Conservation (phyloP, 805 yeast genomes). For the Metschnikowia corniflorae region DNA sequence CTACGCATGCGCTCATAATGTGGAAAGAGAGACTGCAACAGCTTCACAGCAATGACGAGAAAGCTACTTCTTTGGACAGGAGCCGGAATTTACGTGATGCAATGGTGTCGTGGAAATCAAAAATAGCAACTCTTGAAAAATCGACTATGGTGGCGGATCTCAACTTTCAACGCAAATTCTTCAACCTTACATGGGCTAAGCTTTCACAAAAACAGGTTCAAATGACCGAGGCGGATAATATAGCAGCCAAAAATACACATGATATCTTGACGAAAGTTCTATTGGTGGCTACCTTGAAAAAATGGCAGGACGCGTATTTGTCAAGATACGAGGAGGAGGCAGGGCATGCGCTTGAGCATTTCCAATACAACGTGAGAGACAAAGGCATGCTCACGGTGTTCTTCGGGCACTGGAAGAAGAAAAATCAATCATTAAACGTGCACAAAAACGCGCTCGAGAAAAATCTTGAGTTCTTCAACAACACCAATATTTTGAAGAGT, state of each 20-base stretch:
- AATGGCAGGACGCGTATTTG: constrained; percentile 26
- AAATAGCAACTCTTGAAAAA: constrained; percentile 4
- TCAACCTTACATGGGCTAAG: constrained; percentile 8
- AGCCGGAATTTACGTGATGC: not conserved
- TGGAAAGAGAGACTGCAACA: not conserved
- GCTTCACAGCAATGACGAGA: not conserved
- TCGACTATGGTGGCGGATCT: constrained; percentile 18
- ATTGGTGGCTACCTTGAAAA: constrained; percentile 3
- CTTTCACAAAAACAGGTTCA: not conserved
- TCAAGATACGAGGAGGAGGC: constrained; percentile 21
- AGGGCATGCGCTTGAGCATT: constrained; percentile 16
- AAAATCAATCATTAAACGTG: not conserved
- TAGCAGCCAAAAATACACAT: not conserved
- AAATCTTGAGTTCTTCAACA: constrained; percentile 7
- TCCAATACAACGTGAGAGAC: constrained; percentile 15
- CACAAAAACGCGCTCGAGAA: constrained; percentile 4
- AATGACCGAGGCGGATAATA: not conserved
- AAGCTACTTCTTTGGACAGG: not conserved
- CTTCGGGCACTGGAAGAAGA: constrained; percentile 9
- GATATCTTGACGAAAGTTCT: constrained; percentile 1
- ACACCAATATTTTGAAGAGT: constrained; percentile 7
- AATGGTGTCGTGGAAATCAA: constrained; percentile 1
- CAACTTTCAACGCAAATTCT: constrained; percentile 21
- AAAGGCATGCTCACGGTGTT: constrained; percentile 1
- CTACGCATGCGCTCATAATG: not conserved